Conservation (phyloP, 306 rosid genomes). For the Rosa persica region DNA sequence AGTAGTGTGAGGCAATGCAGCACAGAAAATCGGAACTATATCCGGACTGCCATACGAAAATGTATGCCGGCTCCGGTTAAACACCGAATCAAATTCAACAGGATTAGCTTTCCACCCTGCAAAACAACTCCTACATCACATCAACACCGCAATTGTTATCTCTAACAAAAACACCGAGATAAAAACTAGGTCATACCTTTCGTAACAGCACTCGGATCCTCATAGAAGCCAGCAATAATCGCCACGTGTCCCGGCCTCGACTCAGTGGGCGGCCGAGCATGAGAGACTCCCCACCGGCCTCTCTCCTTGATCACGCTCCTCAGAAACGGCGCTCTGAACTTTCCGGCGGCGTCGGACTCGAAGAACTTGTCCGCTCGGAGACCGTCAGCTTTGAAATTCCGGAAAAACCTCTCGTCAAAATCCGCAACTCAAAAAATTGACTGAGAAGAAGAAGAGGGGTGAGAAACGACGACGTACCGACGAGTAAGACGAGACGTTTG, state of each 20-base stretch:
- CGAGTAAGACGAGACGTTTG: constrained; percentile 69
- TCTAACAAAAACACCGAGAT: neutral
- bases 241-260: constrained; percentile 92
- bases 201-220: constrained; percentile 93
- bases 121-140: constrained; percentile 19
- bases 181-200: constrained; percentile 50
- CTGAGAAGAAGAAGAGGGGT: neutral
- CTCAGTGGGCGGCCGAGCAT: constrained; percentile 96
- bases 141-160: constrained; percentile 4
- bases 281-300: constrained; percentile 98
- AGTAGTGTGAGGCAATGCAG: constrained; percentile 77
- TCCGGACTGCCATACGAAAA: constrained; percentile 86
- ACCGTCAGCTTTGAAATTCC: constrained; percentile 60
- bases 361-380: constrained; percentile 88
- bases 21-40: constrained; percentile 84
- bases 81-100: constrained; percentile 88
- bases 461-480: constrained; percentile 44
- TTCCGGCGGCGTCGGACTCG: constrained; percentile 70
- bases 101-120: constrained; percentile 98
- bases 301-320: constrained; percentile 59
- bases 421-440: no score
- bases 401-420: neutral
- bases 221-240: constrained; percentile 86
- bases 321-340: constrained; percentile 73
- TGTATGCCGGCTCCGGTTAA: constrained; percentile 76